Evolutionary conservation across 345 rosid species (phyloP).

Genomic region (Clausena lansium): DNA sequence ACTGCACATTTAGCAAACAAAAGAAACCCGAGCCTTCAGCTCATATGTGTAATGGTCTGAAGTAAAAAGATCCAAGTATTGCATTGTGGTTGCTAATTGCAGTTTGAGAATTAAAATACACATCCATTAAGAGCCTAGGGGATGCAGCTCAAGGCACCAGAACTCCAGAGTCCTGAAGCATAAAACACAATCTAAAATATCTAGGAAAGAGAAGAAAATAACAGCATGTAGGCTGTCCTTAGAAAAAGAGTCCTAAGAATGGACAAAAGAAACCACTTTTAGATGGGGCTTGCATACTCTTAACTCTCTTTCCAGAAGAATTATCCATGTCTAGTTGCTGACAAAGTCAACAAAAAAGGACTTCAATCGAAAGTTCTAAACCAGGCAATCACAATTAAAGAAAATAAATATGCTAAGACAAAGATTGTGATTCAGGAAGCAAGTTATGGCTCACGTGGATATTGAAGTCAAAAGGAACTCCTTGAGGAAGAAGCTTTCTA

Average conservation of each 20-base stretch:
- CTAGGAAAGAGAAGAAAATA: background rate
- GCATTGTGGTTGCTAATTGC: background rate
- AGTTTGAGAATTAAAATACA: background rate
- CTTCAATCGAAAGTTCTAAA: background rate
- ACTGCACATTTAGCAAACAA: background rate
- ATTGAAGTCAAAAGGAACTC: constrained; percentile 75
- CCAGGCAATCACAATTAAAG: background rate
- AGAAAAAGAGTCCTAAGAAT: background rate
- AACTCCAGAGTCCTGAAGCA: background rate
- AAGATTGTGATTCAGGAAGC: background rate
- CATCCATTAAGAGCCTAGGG: background rate
- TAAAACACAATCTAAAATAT: background rate
- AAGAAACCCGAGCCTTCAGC: background rate
- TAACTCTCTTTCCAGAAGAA: background rate
- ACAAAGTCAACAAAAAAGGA: background rate
- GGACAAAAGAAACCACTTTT: background rate
- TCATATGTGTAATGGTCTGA: background rate
- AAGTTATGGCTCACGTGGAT: constrained; percentile 65
- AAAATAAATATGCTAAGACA: background rate
- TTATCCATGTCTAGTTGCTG: background rate
- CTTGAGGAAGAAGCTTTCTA: constrained; percentile 78
- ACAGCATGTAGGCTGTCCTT: background rate
- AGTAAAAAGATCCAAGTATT: background rate
- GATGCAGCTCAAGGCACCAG: background rate
- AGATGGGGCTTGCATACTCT: background rate